phyloP scores from a whole-genome alignment of 2,329 filamentous ascomycete species.

The Coleophoma crateriformis region DNA sequence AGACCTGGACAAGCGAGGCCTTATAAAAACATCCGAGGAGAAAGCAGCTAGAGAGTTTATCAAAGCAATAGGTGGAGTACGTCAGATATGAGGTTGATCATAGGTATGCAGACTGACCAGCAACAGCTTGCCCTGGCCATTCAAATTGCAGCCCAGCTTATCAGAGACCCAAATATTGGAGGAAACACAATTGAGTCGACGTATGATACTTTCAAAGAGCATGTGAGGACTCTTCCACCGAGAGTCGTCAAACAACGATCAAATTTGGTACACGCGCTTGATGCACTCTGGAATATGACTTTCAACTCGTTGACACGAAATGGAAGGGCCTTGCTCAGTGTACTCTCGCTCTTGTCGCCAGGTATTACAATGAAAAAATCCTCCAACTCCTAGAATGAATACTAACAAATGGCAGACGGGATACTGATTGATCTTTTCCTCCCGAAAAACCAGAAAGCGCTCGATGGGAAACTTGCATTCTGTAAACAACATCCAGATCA shows the following conservation, averaged over 20 bases:
- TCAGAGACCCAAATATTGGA: conserved; percentile 3
- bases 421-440: conserved; percentile 16
- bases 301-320: conserved; percentile 7
- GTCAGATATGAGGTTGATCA: neutral
- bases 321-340: conserved; percentile 9
- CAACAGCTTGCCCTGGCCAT: conserved; percentile 11
- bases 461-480: conserved; percentile 13
- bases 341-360: conserved; percentile 12
- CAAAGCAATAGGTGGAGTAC: conserved; percentile 7
- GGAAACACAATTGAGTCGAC: conserved; percentile 2
- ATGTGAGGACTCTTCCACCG: conserved; percentile 6
- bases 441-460: conserved; percentile 9
- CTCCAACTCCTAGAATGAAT: neutral
- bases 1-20: conserved; percentile 7
- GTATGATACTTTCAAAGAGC: conserved; percentile 8
- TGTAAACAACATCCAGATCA: conserved; percentile 11
- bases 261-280: conserved; percentile 4
- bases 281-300: conserved; percentile 13
- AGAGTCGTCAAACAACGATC: conserved; percentile 5
- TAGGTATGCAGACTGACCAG: neutral
- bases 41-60: conserved; percentile 9
- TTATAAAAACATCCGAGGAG: conserved; percentile 7
- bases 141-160: conserved; percentile 7
- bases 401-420: conserved; percentile 5
- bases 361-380: neutral